phyloP scores from a whole-genome alignment of 768 basidiomycete species.

The Kwoniella botswanensis region DNA sequence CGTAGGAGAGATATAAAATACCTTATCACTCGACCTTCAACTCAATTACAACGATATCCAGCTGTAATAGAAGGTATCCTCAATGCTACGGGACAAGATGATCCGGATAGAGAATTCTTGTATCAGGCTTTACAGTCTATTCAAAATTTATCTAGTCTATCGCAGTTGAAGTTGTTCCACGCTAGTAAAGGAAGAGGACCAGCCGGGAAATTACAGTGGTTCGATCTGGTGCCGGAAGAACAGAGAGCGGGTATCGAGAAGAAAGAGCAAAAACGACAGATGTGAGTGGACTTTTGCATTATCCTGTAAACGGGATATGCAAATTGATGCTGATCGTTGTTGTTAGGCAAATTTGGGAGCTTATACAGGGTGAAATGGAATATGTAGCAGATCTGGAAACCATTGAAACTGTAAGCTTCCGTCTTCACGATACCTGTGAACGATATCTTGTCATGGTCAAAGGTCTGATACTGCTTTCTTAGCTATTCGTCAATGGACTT shows the following conservation, averaged over 20 bases:
- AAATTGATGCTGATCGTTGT: background rate
- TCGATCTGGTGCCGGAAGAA: conserved; percentile 78
- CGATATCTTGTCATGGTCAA: too few relatives aligned
- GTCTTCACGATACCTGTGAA: too few relatives aligned
- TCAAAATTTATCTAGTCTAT: conserved; percentile 76
- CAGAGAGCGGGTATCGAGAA: conserved; percentile 68
- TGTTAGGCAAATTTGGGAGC: conserved; percentile 82
- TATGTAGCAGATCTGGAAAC: conserved; percentile 91
- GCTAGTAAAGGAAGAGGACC: conserved; percentile 81
- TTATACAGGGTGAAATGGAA: conserved; percentile 94
- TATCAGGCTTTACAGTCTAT: conserved; percentile 83
- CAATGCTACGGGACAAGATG: conserved; percentile 77
- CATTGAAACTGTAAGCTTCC: conserved; percentile 69
- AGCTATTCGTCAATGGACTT: conserved; percentile 72
- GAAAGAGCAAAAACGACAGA: conserved; percentile 79
- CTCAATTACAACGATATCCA: conserved; percentile 83
- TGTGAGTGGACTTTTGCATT: conserved; percentile 62
- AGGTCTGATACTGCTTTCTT: background rate
- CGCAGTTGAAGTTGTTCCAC: conserved; percentile 88
- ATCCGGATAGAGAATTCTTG: conserved; percentile 81
- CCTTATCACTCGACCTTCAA: conserved; percentile 76
- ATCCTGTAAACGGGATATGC: background rate
- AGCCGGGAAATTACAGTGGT: conserved; percentile 85
- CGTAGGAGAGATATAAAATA: conserved; percentile 75
- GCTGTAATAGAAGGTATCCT: conserved; percentile 82